Conservation (phyloP, 169 alveolate genomes). For the Babesia ovis region DNA sequence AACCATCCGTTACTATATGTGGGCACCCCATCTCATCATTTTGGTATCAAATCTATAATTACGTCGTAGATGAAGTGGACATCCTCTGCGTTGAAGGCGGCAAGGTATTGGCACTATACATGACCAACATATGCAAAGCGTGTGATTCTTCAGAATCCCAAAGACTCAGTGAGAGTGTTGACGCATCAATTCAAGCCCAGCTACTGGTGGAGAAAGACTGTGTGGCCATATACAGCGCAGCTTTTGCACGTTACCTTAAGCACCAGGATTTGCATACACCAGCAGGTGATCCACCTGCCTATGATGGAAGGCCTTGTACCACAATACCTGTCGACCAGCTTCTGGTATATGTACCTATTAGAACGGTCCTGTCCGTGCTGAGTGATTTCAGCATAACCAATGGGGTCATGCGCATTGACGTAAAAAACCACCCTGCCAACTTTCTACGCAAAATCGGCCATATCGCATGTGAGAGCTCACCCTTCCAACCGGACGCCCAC, state of each 20-base stretch:
- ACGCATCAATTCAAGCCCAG: slow-evolving; percentile 60
- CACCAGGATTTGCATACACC: not conserved
- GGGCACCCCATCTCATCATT: no score
- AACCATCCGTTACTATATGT: no score
- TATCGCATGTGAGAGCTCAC: slow-evolving; percentile 21
- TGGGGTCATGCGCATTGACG: slow-evolving; percentile 15
- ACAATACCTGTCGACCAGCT: not conserved
- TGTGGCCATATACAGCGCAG: slow-evolving; percentile 21
- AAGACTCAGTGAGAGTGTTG: slow-evolving; percentile 5
- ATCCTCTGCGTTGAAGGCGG: slow-evolving; percentile 6
- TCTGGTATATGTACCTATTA: not conserved
- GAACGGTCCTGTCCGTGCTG: slow-evolving; percentile 1
- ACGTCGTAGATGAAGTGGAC: not conserved
- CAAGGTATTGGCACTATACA: slow-evolving; percentile 28
- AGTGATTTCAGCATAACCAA: slow-evolving; percentile 29
- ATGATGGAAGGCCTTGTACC: slow-evolving; percentile 3
- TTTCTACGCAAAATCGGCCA: slow-evolving; percentile 14
- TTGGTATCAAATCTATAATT: no score
- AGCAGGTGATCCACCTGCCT: not conserved
- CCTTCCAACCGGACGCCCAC: slow-evolving; percentile 46
- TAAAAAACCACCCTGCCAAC: not conserved
- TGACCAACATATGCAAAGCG: slow-evolving; percentile 43
- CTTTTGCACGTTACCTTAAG: not conserved
- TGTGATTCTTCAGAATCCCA: slow-evolving; percentile 28
- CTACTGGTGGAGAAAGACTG: slow-evolving; percentile 56